phyloP scores from a whole-genome alignment of 768 basidiomycete species.

The Boletus sp. region DNA sequence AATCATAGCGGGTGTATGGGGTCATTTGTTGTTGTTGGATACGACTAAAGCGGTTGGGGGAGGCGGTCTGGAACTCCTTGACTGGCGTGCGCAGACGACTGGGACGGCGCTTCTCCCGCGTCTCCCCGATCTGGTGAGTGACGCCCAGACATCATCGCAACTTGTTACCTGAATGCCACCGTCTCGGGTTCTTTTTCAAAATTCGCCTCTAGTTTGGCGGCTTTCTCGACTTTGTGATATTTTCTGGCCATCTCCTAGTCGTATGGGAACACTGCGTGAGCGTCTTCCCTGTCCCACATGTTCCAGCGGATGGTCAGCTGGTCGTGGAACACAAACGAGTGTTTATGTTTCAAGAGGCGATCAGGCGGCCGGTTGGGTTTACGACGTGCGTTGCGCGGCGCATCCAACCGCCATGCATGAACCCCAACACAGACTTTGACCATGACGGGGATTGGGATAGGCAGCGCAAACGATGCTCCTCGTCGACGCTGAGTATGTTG shows the following conservation, averaged over 20 bases:
- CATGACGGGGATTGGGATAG: background rate
- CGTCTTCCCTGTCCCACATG: slow-evolving; percentile 23
- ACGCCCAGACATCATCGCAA: background rate
- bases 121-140: slow-evolving; percentile 22
- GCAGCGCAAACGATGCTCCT: background rate
- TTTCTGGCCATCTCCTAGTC: slow-evolving; percentile 22
- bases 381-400: slow-evolving; percentile 25
- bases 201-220: slow-evolving; percentile 18
- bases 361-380: slow-evolving; percentile 25
- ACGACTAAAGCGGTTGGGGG: slow-evolving; percentile 14
- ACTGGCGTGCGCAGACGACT: slow-evolving; percentile 26
- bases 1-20: slow-evolving; percentile 22
- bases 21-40: slow-evolving; percentile 26
- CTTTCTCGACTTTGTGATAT: slow-evolving; percentile 27
- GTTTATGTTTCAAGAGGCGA: slow-evolving; percentile 27
- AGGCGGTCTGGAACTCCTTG: slow-evolving; percentile 28
- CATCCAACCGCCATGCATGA: background rate
- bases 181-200: background rate
- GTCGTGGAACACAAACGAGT: slow-evolving; percentile 23
- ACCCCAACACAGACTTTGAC: background rate
- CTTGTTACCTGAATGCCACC: background rate
- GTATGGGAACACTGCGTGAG: slow-evolving; percentile 30
- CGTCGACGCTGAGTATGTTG: background rate
- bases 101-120: slow-evolving; percentile 27
- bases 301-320: slow-evolving; percentile 22